Evolutionary conservation across 2,329 filamentous ascomycete species (phyloP).

Genomic region (Cercospora zeae-maydis): DNA sequence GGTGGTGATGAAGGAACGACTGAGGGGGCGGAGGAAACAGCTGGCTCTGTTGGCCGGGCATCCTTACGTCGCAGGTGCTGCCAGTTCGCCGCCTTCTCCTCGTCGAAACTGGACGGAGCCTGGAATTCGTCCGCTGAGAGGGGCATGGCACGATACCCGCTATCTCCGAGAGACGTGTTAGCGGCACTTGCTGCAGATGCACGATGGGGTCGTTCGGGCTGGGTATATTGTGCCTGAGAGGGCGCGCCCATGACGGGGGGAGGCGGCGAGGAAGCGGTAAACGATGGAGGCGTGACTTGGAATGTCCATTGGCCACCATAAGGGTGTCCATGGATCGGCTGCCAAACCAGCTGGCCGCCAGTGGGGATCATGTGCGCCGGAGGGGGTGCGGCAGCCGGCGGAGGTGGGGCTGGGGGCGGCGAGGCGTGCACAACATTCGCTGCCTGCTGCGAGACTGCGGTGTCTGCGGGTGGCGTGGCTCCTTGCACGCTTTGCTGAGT

Average conservation of each 20-base stretch:
- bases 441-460: background rate
- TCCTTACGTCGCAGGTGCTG: conserved; percentile 23
- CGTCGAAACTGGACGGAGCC: conserved; percentile 8
- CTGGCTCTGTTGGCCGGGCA: background rate
- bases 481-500: background rate
- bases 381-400: background rate
- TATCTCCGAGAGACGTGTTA: conserved; percentile 8
- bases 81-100: conserved; percentile 26
- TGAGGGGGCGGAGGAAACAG: background rate
- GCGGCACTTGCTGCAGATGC: background rate
- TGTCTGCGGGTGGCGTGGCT: too few species aligned
- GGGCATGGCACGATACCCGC: conserved; percentile 24
- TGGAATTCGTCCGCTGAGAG: conserved; percentile 21
- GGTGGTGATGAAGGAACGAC: too few species aligned
- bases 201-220: background rate
- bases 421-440: background rate
- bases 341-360: conserved; percentile 9
- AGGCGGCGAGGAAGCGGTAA: background rate
- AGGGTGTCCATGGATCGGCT: conserved; percentile 7
- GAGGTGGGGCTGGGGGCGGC: background rate
- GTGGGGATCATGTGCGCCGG: background rate
- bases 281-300: background rate
- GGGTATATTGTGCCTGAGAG: background rate
- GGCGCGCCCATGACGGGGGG: background rate
- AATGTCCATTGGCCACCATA: conserved; percentile 7